Evolutionary conservation across 192 early-diverging fungal species (phyloP), one percentile per base, ranked within the genome.

Genomic region (Polychytrium aggregatum): DNA sequence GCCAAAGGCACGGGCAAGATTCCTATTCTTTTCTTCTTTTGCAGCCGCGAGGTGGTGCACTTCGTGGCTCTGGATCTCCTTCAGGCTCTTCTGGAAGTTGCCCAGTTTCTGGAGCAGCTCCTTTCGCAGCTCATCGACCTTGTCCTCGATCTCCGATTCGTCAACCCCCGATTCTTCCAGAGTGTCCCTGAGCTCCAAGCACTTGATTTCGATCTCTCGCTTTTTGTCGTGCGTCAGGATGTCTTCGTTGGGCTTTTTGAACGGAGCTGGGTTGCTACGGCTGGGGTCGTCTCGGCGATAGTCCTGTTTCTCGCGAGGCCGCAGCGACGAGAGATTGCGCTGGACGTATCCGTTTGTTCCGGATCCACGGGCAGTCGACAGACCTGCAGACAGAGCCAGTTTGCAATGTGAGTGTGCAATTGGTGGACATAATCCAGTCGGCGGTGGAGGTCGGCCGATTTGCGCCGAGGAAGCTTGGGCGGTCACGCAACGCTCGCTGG

Each of bases 281-380:
- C 18, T 24, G 6, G 30, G 37, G 8, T 29, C 48, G 17, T 46
- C 43, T n/a, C 53, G 24, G 17, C 46, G 44, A 43, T 63, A 46
- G 3, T 50, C 53, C 33, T 49, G 40, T 10, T 56, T 60, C 14
- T 55, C 64, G n/a, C 68, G 63, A 3, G 77, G 60, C 47, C 73
- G 68, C 29, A 96, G 62, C 22, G 68, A 59, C 11, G 91, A 88
- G 41, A 85, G 64, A 67, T 92, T 98, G 27, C 86, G 82, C 36
- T 90, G 86, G 6, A 98, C 86, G 62, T 91, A 92, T 44, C 95
- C 95, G 57, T 96, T 98, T 7, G 95, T 98, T 30, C 95, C 95
- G 8, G 63, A 60, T 8, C 72, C 72, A 28, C 72, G 53, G 18
- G 68, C 63, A 0, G 72, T 75, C 9, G 55, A 25, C 13, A 75